Conservation (phyloP, 2,329 filamentous ascomycete species). For the Didymella lethalis region DNA sequence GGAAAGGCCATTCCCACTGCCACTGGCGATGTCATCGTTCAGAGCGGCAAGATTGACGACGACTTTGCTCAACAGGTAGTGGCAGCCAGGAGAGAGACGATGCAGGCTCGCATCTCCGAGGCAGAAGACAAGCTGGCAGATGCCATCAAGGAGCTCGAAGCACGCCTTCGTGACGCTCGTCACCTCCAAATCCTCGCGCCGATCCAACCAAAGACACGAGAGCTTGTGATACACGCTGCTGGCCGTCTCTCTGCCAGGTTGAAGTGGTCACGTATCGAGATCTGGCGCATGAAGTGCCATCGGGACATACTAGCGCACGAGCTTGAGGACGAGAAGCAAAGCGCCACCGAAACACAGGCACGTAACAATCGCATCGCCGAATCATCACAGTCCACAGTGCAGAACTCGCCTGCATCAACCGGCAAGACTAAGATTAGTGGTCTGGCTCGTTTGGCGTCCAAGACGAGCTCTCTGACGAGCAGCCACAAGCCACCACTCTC, state of each 20-base stretch:
- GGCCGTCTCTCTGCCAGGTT: conserved; percentile 85
- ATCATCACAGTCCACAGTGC: conserved; percentile 31
- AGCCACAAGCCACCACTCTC: conserved; percentile 45
- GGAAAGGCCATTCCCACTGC: conserved; percentile 71
- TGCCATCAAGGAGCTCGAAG: conserved; percentile 79
- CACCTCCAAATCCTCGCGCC: conserved; percentile 90
- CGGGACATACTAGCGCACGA: conserved; percentile 86
- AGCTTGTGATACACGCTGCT: conserved; percentile 84
- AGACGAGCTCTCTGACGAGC: conserved; percentile 45
- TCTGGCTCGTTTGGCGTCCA: conserved; percentile 47
- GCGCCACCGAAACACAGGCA: conserved; percentile 39
- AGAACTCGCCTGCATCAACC: conserved; percentile 39
- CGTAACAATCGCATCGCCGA: conserved; percentile 38
- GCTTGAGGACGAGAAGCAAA: conserved; percentile 76
- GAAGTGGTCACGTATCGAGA: conserved; percentile 93
- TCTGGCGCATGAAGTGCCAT: conserved; percentile 91
- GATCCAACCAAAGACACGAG: conserved; percentile 87
- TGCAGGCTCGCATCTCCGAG: conserved; percentile 83
- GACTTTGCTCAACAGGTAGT: conserved; percentile 89
- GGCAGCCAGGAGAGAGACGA: conserved; percentile 79
- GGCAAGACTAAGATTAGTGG: conserved; percentile 40
- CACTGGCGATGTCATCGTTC: conserved; percentile 76
- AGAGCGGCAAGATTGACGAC: conserved; percentile 76
- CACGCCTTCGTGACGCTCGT: conserved; percentile 84
- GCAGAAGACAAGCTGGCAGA: conserved; percentile 78